A percentile compares a stretch with the other conserved stretches of the same genome.
Evolutionary conservation across 2,329 filamentous ascomycete species (phyloP).

Genomic region (Botrytis porri): DNA sequence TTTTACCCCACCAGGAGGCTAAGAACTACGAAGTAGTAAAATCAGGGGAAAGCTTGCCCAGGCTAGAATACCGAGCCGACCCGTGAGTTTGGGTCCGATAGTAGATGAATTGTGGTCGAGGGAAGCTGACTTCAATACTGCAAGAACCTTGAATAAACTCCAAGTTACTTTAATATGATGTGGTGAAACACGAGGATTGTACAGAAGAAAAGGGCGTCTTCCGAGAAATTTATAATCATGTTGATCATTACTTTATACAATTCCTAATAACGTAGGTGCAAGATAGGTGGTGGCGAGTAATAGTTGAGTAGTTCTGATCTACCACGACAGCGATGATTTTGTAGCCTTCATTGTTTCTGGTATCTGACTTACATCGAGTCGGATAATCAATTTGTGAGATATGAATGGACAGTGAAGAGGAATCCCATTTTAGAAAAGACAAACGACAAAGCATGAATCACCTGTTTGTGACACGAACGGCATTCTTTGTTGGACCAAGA

Average conservation of each 20-base stretch:
- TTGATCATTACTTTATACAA: not conserved
- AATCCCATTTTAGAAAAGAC: not conserved
- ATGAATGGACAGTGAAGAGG: not conserved
- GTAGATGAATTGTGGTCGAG: not conserved
- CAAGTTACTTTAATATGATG: not conserved
- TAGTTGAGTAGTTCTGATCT: not conserved
- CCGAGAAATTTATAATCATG: not conserved
- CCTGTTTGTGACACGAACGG: not conserved
- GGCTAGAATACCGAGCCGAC: slow-evolving; percentile 12
- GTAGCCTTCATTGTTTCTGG: not conserved
- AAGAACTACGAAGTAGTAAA: not conserved
- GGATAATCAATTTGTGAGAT: not conserved
- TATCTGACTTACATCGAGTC: not conserved
- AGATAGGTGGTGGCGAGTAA: not conserved
- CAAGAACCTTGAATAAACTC: not conserved
- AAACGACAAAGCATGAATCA: slow-evolving; percentile 11
- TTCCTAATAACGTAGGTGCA: not conserved
- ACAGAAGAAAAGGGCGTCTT: not conserved
- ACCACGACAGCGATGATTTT: not conserved
- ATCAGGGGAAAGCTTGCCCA: slow-evolving; percentile 8
- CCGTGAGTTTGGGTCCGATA: not conserved
- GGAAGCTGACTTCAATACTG: not conserved
- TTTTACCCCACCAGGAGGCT: not conserved
- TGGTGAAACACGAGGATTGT: not conserved
- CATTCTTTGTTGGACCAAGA: not conserved